Conservation (phyloP, 179 eudicot genomes). For the Beta macrorhiza region DNA sequence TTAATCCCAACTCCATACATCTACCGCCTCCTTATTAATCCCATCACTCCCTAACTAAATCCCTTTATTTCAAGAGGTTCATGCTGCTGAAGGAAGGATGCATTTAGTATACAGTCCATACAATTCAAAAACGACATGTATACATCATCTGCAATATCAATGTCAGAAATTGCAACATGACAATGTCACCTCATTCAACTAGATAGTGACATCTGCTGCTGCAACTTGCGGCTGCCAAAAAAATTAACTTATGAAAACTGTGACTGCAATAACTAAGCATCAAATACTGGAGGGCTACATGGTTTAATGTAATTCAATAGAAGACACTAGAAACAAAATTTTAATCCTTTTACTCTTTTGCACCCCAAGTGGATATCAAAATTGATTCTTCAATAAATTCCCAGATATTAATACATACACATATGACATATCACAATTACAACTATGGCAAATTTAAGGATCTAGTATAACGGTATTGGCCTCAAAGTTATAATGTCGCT, state of each 20-base stretch:
- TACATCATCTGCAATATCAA: slow-evolving; percentile 6
- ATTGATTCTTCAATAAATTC: neutral
- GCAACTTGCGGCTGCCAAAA: slow-evolving; percentile 26
- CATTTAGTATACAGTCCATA: neutral
- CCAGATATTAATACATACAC: neutral
- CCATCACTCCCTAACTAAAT: too few species aligned
- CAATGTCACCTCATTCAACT: neutral
- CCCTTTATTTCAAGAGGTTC: neutral
- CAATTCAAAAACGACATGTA: neutral
- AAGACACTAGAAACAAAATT: slow-evolving; percentile 6
- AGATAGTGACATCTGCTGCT: slow-evolving; percentile 13
- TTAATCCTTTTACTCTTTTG: neutral
- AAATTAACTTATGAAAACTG: slow-evolving; percentile 16
- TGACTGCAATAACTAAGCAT: slow-evolving; percentile 34
- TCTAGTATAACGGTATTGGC: neutral
- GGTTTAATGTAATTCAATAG: neutral
- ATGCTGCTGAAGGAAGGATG: slow-evolving; percentile 4
- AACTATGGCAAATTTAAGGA: too few species aligned
- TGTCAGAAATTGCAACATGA: slow-evolving; percentile 20
- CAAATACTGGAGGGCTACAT: slow-evolving; percentile 10
- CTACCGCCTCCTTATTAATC: too few species aligned
- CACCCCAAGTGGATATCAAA: neutral
- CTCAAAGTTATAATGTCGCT: neutral
- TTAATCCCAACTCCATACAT: too few species aligned
- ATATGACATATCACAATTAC: too few species aligned